Conservation (phyloP, 2,329 filamentous ascomycete genomes). For the Trichoderma endophyticum region DNA sequence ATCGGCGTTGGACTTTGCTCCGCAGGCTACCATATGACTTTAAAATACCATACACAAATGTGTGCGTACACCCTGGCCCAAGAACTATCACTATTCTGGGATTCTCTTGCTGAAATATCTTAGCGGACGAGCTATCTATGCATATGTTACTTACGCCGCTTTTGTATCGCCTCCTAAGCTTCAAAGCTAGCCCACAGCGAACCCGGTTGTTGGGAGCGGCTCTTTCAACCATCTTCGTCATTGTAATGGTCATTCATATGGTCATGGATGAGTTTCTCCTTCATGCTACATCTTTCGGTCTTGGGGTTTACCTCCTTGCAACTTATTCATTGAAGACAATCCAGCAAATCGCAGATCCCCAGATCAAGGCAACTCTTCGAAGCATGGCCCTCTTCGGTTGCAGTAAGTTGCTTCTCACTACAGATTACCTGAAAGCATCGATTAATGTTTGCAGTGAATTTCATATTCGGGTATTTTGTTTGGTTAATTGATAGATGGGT, state of each 20-base stretch:
- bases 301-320: conserved; percentile 27
- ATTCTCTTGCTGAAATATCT: too few species aligned
- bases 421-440: background rate
- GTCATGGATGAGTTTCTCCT: conserved; percentile 43
- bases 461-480: background rate
- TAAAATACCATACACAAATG: conserved; percentile 37
- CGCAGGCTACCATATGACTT: conserved; percentile 34
- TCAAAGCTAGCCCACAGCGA: conserved; percentile 27
- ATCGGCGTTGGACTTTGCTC: conserved; percentile 36
- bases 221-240: conserved; percentile 26
- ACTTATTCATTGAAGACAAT: background rate
- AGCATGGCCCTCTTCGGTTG: background rate
- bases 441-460: background rate
- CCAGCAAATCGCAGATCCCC: background rate
- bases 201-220: conserved; percentile 25
- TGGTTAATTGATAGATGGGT: background rate
- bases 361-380: background rate
- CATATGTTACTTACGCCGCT: background rate
- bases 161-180: conserved; percentile 29
- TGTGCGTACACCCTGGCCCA: conserved; percentile 24
- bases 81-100: too few species aligned
- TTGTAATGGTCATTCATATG: conserved; percentile 41
- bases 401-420: background rate
- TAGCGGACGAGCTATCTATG: too few species aligned
- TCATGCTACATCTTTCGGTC: conserved; percentile 36